Conservation (phyloP, 1,139 yeast species). For the Candida tropicalis region DNA sequence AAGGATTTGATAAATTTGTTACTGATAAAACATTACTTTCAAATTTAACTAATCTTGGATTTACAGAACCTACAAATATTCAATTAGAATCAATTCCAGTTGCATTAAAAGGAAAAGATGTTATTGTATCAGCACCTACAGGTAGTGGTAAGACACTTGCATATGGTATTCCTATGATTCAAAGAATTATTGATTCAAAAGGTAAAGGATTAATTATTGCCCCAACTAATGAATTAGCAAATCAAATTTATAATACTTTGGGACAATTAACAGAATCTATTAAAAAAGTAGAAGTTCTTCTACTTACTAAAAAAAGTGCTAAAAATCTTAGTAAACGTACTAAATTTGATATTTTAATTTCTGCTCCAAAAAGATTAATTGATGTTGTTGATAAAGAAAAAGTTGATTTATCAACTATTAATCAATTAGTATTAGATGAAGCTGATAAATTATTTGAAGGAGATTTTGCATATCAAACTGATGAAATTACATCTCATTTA, state of each 20-base stretch:
- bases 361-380: constrained; percentile 88
- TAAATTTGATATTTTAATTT: constrained; percentile 77
- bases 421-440: constrained; percentile 85
- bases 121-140: constrained; percentile 90
- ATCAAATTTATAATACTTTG: constrained; percentile 78
- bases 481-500: constrained; percentile 65
- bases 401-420: constrained; percentile 62
- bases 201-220: constrained; percentile 76
- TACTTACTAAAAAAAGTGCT: constrained; percentile 76
- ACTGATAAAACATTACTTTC: constrained; percentile 63
- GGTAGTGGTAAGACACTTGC: constrained; percentile 95
- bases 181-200: constrained; percentile 30
- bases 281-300: constrained; percentile 61
- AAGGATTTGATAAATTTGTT: constrained; percentile 76
- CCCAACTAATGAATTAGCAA: constrained; percentile 85
- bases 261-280: constrained; percentile 56
- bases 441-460: constrained; percentile 93
- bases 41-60: constrained; percentile 69
- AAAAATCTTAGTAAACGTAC: constrained; percentile 62
- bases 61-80: constrained; percentile 86
- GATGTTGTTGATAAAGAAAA: constrained; percentile 69
- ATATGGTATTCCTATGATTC: constrained; percentile 80
- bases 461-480: constrained; percentile 91
- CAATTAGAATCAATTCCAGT: constrained; percentile 86
- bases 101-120: constrained; percentile 63